Evolutionary conservation across 345 rosid genomes (phyloP), one percentile per base, ranked within the genome.

Genomic region (Murraya paniculata): DNA sequence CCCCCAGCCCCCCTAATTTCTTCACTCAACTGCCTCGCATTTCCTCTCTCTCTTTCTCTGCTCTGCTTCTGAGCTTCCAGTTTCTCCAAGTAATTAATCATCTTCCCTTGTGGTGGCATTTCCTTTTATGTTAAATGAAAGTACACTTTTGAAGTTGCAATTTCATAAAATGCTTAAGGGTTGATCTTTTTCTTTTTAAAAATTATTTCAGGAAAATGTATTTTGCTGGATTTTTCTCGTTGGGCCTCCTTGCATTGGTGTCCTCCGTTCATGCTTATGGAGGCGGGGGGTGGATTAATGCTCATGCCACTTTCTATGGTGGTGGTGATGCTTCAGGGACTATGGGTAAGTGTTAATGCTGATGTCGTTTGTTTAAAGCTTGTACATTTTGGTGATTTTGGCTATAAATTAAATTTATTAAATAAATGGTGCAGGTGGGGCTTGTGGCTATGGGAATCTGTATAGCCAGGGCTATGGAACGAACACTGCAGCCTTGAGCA

Each of bases 391-490:
- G 6, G 30, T 21, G 27, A 21, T 45, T 45, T 11, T 13, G 16
- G 50, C 18, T 45, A 45, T 45, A 45, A 45, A 45, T 1, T 45
- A 45, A 59, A 25, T 33, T 75, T 2, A 58, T 59, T 24, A 53
- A 19, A 74, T 50, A 67, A 59, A 24, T 66, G 61, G 24, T 79
- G 8, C 83, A 92, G 97, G 97, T 35, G 97, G 97, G 31, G 97
- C 97, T 73, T 92, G 97, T 81, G 97, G 97, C 11, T 92, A 92
- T 22, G 97, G 97, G 21, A 90, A 92, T 61, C 81, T 92, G 21
- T 92, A 92, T 81, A 92, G 94, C 85, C 97, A 92, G 68, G 97
- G 97, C 0, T 92, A 92, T 72, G 97, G 97, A 61, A 90, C 92
- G 11, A 92, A 88, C 84, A 92, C 97, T 0, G 97, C 97, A 7